Percentiles rank a stretch among this genome's conserved stretches.
These are phyloP conservation scores for Daedaleopsis nitida DNA, from an alignment of 768 basidiomycete species.

Conservation along the genomic window DNA sequence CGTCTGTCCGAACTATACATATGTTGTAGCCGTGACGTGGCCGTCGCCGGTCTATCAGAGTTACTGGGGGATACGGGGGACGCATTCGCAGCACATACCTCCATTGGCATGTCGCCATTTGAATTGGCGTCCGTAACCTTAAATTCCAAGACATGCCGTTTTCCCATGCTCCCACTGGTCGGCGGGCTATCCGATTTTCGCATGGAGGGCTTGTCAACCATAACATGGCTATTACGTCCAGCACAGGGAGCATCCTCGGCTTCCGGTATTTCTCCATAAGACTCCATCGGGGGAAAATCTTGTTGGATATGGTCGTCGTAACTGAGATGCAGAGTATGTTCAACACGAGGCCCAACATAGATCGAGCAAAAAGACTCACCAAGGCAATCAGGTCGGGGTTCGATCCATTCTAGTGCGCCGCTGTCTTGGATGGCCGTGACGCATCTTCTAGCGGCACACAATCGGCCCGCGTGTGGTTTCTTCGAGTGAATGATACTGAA, in stretches of 20 bases:
- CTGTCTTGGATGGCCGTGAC: background rate
- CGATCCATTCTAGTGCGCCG: background rate
- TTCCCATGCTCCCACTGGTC: constrained; percentile 24
- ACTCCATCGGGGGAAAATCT: constrained; percentile 21
- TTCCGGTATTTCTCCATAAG: constrained; percentile 23
- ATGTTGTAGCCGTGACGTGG: background rate
- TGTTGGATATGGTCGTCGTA: constrained; percentile 10
- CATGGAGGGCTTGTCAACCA: constrained; percentile 11
- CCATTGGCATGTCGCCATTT: constrained; percentile 9
- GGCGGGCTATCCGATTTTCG: constrained; percentile 19
- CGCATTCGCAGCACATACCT: constrained; percentile 13
- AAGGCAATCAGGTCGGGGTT: constrained; percentile 6
- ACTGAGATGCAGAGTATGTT: constrained; percentile 7
- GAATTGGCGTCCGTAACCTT: constrained; percentile 20
- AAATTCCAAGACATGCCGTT: constrained; percentile 2
- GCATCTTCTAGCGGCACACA: background rate
- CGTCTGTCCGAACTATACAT: background rate
- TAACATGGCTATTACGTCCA: constrained; percentile 12
- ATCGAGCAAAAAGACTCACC: constrained; percentile 6
- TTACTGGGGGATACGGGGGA: constrained; percentile 9
- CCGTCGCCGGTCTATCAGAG: constrained; percentile 19
- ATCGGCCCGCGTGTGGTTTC: constrained; percentile 16
- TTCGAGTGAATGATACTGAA: constrained; percentile 11
- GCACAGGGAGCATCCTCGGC: constrained; percentile 16
- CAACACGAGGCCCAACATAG: background rate